A percentile compares a stretch with the other conserved stretches of the same genome.
These are phyloP conservation scores for Talaromyces sp. DNA, from an alignment of 2,329 filamentous ascomycete genomes.

Conservation along the genomic window DNA sequence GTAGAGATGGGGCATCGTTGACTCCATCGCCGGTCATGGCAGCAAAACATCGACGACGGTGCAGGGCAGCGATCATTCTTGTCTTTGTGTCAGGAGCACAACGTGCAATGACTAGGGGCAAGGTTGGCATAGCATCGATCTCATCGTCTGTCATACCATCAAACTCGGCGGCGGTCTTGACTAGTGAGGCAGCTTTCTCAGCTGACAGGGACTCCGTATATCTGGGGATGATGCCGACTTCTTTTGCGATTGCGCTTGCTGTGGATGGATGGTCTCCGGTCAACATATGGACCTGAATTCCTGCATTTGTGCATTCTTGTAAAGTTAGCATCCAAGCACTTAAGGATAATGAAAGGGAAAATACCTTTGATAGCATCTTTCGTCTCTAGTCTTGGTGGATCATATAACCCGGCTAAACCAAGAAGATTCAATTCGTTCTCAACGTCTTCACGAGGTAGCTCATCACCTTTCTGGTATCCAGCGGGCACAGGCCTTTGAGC, in stretches of 20 bases:
- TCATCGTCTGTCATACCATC: slow-evolving; percentile 52
- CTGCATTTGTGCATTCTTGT: slow-evolving; percentile 49
- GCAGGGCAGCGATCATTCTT: slow-evolving; percentile 84
- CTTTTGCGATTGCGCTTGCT: slow-evolving; percentile 54
- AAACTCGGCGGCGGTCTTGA: slow-evolving; percentile 57
- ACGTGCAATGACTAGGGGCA: slow-evolving; percentile 78
- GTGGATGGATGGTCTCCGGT: slow-evolving; percentile 58
- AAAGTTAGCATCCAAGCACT: slow-evolving; percentile 14
- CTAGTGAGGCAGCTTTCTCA: slow-evolving; percentile 47
- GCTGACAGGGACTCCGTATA: slow-evolving; percentile 44
- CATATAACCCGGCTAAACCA: slow-evolving; percentile 59
- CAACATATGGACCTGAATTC: slow-evolving; percentile 57
- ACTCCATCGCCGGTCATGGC: slow-evolving; percentile 89
- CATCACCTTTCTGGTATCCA: slow-evolving; percentile 22
- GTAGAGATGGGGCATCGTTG: slow-evolving; percentile 79
- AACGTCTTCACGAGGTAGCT: slow-evolving; percentile 47
- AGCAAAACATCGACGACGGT: slow-evolving; percentile 70
- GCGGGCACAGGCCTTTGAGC: slow-evolving; percentile 39
- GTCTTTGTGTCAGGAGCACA: slow-evolving; percentile 85
- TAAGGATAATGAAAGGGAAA: not conserved
- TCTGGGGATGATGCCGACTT: slow-evolving; percentile 54
- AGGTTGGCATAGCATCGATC: slow-evolving; percentile 64
- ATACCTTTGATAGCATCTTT: slow-evolving; percentile 50
- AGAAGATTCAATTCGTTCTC: slow-evolving; percentile 55
- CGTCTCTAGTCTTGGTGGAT: slow-evolving; percentile 59